Conservation (phyloP, 2,329 filamentous ascomycete genomes). For the Cryphonectria naterciae region DNA sequence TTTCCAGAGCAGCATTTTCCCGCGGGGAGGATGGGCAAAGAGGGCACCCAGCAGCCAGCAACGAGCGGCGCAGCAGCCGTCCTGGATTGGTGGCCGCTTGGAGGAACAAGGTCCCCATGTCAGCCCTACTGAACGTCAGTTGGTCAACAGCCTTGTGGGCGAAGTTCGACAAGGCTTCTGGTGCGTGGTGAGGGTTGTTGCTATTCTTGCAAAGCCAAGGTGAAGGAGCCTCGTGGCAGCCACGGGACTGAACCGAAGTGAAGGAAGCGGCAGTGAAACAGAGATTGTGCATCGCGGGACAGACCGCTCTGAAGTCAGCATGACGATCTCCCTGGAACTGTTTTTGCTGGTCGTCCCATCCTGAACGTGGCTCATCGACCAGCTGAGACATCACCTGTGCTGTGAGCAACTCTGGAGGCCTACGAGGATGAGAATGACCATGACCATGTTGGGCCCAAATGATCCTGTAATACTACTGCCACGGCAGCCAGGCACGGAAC, state of each 20-base stretch:
- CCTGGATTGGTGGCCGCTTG: conserved; percentile 3
- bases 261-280: conserved; percentile 5
- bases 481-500: background rate
- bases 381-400: conserved; percentile 1
- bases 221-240: conserved; percentile 5
- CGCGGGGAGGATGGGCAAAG: background rate
- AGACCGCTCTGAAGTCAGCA: conserved; percentile 1
- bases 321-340: background rate
- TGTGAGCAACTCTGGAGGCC: background rate
- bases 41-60: background rate
- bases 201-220: conserved; percentile 2
- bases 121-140: conserved; percentile 12
- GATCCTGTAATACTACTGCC: background rate
- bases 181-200: background rate
- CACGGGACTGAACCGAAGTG: no score
- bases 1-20: background rate
- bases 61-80: conserved; percentile 6
- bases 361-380: background rate
- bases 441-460: background rate
- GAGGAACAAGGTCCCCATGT: background rate
- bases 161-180: conserved; percentile 4
- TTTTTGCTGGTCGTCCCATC: background rate
- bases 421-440: background rate
- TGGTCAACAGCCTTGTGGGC: conserved; percentile 17
- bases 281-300: background rate